These are phyloP conservation scores for Saccharomyces paradoxus DNA, from an alignment of 805 yeast species.

Conservation along the genomic window DNA sequence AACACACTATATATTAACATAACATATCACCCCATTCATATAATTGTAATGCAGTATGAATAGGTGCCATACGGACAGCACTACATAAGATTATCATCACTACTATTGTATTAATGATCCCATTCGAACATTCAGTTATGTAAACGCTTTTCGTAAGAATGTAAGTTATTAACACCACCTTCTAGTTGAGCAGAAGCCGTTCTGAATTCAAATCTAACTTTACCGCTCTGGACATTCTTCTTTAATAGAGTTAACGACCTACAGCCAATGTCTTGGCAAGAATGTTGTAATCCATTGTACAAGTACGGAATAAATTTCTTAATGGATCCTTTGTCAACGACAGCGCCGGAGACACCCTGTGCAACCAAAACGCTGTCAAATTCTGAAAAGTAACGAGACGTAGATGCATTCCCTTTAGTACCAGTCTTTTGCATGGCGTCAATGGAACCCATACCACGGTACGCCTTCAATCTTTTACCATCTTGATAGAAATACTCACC, in stretches of 20 bases:
- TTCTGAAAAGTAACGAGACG: constrained; percentile 96
- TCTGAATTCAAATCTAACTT: constrained; percentile 90
- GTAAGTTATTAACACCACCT: constrained; percentile 96
- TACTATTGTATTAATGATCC: too few relatives aligned
- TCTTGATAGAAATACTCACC: constrained; percentile 67
- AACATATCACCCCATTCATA: too few relatives aligned
- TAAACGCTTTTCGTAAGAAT: constrained; percentile 53
- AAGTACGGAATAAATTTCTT: constrained; percentile 90
- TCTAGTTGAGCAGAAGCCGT: constrained; percentile 98
- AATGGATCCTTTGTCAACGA: constrained; percentile 92
- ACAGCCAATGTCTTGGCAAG: constrained; percentile 96
- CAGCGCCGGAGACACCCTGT: constrained; percentile 97
- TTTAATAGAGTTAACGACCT: constrained; percentile 56
- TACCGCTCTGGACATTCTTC: constrained; percentile 53
- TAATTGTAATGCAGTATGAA: too few relatives aligned
- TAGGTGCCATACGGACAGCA: too few relatives aligned
- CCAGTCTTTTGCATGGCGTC: constrained; percentile 96
- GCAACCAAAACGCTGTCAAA: constrained; percentile 93
- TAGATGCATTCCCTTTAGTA: constrained; percentile 87
- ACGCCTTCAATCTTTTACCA: constrained; percentile 67
- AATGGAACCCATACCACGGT: constrained; percentile 99
- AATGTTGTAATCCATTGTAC: constrained; percentile 93
- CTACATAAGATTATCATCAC: too few relatives aligned
- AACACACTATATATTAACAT: too few relatives aligned
- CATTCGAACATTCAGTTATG: constrained; percentile 39